These are phyloP conservation scores for Myriosclerotinia curreyana DNA, from an alignment of 2,329 filamentous ascomycete species.

Conservation along the genomic window DNA sequence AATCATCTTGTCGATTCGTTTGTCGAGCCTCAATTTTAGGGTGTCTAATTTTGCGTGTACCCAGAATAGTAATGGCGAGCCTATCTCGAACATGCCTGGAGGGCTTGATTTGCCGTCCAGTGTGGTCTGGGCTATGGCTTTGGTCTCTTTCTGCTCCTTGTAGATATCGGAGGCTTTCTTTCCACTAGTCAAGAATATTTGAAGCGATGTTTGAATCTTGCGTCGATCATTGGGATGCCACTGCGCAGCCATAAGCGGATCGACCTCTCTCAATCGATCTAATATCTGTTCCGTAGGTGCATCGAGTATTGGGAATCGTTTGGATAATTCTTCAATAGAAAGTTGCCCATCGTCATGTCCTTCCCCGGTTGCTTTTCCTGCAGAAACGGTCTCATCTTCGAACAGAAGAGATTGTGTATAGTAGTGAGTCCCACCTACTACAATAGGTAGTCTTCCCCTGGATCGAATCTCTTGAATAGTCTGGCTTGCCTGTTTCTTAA, in stretches of 20 bases:
- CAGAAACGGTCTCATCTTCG: conserved; percentile 61
- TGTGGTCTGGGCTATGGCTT: conserved; percentile 39
- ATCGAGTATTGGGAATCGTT: conserved; percentile 67
- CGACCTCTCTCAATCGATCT: conserved; percentile 70
- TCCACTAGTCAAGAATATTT: conserved; percentile 84
- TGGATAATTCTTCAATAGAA: conserved; percentile 40
- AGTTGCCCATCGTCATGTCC: conserved; percentile 33
- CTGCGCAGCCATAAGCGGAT: conserved; percentile 81
- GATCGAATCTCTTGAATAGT: conserved; percentile 74
- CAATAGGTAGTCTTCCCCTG: conserved; percentile 77
- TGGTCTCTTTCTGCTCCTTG: conserved; percentile 61
- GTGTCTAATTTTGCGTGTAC: conserved; percentile 69
- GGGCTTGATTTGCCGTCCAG: conserved; percentile 2
- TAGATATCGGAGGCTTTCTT: conserved; percentile 83
- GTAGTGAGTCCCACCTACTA: conserved; percentile 95
- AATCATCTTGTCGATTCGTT: conserved; percentile 82
- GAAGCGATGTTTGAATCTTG: conserved; percentile 84
- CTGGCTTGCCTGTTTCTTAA: conserved; percentile 64
- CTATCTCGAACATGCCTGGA: not conserved
- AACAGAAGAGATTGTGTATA: conserved; percentile 90
- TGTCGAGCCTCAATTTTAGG: conserved; percentile 68
- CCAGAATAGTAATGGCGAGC: conserved; percentile 68
- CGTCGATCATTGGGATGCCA: conserved; percentile 94
- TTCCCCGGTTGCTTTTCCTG: conserved; percentile 34
- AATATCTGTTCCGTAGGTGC: conserved; percentile 69